A percentile compares a stretch with the other conserved stretches of the same genome.
Conservation (phyloP, 306 rosid species). For the Oxytropis ochrocephala region DNA sequence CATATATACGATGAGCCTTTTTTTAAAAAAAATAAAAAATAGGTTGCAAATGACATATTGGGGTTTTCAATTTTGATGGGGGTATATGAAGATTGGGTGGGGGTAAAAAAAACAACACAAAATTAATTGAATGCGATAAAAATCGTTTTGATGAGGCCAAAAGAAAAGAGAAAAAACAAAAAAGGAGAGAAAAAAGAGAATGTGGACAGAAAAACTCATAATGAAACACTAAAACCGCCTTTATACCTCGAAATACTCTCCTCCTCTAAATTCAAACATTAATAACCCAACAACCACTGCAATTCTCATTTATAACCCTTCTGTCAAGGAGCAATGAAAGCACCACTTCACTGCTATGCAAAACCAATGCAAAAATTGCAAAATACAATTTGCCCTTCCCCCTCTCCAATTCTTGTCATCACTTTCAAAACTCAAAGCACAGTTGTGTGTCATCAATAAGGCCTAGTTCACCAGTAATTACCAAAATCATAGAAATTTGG, state of each 20-base stretch:
- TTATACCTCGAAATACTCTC: slow-evolving; percentile 24
- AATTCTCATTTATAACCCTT: slow-evolving; percentile 20
- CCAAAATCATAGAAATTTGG: no score
- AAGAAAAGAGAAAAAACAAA: background rate
- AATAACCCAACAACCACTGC: slow-evolving; percentile 32
- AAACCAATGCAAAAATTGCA: slow-evolving; percentile 3
- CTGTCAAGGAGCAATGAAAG: slow-evolving; percentile 13
- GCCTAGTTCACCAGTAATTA: no score
- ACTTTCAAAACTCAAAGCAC: background rate
- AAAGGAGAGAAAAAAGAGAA: background rate
- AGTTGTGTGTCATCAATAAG: no score
- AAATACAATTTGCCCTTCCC: slow-evolving; percentile 17
- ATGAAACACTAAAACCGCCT: slow-evolving; percentile 12
- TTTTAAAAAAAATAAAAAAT: no score
- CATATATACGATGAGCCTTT: no score
- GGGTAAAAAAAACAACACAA: no score
- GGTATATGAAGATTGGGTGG: no score
- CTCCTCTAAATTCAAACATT: slow-evolving; percentile 15
- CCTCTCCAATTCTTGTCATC: background rate
- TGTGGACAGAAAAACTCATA: background rate
- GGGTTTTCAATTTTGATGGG: no score
- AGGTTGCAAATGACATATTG: no score
- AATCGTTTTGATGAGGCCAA: background rate
- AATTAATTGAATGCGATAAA: background rate
- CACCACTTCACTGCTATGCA: slow-evolving; percentile 23